Percentiles rank a stretch among this genome's conserved stretches.
Conservation (phyloP, 2,329 filamentous ascomycete species). For the Geosmithia putterillii region DNA sequence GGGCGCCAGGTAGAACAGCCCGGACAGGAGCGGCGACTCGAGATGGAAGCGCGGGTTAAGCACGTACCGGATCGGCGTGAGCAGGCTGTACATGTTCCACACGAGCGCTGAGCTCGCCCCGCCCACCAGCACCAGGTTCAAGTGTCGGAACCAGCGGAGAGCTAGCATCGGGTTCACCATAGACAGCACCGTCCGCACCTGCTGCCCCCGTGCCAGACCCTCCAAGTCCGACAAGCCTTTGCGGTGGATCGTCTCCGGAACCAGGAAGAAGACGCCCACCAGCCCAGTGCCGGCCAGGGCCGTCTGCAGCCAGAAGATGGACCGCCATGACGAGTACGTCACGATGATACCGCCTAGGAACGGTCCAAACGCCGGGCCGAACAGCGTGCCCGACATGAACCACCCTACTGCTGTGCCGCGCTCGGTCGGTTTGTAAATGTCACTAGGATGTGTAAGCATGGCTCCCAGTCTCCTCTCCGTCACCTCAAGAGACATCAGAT, state of each 20-base stretch:
- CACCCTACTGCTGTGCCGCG: constrained; percentile 62
- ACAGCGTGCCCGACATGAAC: constrained; percentile 59
- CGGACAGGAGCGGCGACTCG: constrained; percentile 51
- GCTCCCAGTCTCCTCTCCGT: no score
- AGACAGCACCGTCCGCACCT: constrained; percentile 40
- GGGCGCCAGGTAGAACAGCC: constrained; percentile 64
- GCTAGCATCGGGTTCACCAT: constrained; percentile 58
- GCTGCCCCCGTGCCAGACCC: constrained; percentile 35
- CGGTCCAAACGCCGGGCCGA: constrained; percentile 58
- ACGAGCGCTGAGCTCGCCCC: constrained; percentile 51
- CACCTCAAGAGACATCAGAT: no score
- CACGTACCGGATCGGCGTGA: constrained; percentile 59
- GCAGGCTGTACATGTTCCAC: constrained; percentile 57
- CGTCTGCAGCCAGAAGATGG: constrained; percentile 68
- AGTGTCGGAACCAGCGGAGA: constrained; percentile 51
- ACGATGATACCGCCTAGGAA: constrained; percentile 68
- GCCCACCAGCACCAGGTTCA: constrained; percentile 50
- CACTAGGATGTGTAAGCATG: constrained; percentile 15
- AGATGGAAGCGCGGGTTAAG: constrained; percentile 64
- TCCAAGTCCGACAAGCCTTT: constrained; percentile 49
- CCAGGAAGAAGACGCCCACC: constrained; percentile 48
- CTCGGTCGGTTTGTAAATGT: constrained; percentile 53
- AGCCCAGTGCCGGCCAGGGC: constrained; percentile 50
- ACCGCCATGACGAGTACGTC: constrained; percentile 59
- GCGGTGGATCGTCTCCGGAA: constrained; percentile 62